phyloP scores from a whole-genome alignment of 2,329 filamentous ascomycete species.

The Fusarium sp. region DNA sequence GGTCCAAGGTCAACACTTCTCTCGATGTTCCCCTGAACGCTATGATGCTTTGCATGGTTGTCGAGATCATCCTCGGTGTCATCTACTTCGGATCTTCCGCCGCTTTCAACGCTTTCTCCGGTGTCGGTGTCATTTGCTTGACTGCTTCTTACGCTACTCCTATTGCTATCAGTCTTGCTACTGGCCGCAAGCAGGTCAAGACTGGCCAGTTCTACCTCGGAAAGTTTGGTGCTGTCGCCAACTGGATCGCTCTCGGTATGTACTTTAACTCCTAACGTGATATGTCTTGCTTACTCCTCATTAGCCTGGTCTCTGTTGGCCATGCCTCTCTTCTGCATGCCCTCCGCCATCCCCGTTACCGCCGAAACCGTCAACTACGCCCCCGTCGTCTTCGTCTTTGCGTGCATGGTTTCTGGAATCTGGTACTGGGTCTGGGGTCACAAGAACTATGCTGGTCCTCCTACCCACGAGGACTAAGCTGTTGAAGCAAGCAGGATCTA shows the following conservation, averaged over 20 bases:
- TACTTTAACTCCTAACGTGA: background rate
- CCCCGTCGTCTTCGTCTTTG: slow-evolving; percentile 11
- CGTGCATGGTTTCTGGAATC: background rate
- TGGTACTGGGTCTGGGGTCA: slow-evolving; percentile 25
- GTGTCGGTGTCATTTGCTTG: slow-evolving; percentile 5
- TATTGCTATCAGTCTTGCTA: slow-evolving; percentile 1
- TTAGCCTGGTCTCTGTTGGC: slow-evolving; percentile 20
- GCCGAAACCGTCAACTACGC: slow-evolving; percentile 11
- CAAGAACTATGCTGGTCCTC: slow-evolving; percentile 16
- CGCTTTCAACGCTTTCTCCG: slow-evolving; percentile 8
- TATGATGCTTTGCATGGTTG: slow-evolving; percentile 11
- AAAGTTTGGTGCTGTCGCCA: background rate
- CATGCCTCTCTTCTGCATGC: slow-evolving; percentile 21
- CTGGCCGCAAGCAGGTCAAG: slow-evolving; percentile 3
- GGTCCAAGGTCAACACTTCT: background rate
- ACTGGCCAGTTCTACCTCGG: slow-evolving; percentile 3
- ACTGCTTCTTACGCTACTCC: slow-evolving; percentile 16
- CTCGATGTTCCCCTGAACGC: slow-evolving; percentile 10
- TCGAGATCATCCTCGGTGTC: slow-evolving; percentile 1
- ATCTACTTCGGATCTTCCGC: slow-evolving; percentile 16
- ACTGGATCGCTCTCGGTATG: slow-evolving; percentile 10
- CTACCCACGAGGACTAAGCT: slow-evolving; percentile 50
- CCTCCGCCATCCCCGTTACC: background rate
- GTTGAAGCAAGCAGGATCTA: background rate
- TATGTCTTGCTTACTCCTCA: background rate